phyloP scores from a whole-genome alignment of 2,329 filamentous ascomycete genomes.

The Colletotrichum salicis region DNA sequence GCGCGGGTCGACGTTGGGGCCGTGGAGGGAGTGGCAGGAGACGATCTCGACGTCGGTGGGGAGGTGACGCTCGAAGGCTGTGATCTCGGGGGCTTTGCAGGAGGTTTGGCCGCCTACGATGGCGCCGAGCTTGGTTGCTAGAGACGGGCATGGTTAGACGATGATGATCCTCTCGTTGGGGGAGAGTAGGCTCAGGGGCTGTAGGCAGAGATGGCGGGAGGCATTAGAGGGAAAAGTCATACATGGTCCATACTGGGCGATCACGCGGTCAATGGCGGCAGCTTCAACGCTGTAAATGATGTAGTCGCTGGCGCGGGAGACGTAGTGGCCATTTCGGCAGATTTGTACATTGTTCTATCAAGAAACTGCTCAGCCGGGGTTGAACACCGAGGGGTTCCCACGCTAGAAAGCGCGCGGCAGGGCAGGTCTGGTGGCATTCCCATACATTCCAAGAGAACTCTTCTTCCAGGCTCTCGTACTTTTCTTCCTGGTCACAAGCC shows the following conservation, averaged over 20 bases:
- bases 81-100: constrained; percentile 96
- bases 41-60: constrained; percentile 91
- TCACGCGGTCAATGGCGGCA: constrained; percentile 86
- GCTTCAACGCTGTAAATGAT: constrained; percentile 99
- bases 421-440: constrained; percentile 26
- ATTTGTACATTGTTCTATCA: constrained; percentile 82
- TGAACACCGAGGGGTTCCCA: constrained; percentile 7
- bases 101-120: constrained; percentile 98
- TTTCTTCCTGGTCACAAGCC: constrained; percentile 93
- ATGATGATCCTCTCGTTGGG: not conserved
- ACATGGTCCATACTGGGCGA: constrained; percentile 92
- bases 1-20: constrained; percentile 86
- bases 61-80: constrained; percentile 89
- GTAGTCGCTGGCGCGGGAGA: constrained; percentile 96
- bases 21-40: constrained; percentile 96
- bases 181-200: not conserved
- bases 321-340: constrained; percentile 91
- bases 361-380: constrained; percentile 33
- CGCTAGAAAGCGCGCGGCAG: not conserved
- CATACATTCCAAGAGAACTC: constrained; percentile 91
- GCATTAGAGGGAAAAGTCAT: constrained; percentile 48
- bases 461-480: constrained; percentile 80
- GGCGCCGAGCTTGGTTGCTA: constrained; percentile 93
- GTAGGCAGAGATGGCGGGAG: constrained; percentile 32
- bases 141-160: constrained; percentile 33